phyloP scores from a whole-genome alignment of 495 filamentous ascomycete genomes.

The Trichodelitschia bisporula region DNA sequence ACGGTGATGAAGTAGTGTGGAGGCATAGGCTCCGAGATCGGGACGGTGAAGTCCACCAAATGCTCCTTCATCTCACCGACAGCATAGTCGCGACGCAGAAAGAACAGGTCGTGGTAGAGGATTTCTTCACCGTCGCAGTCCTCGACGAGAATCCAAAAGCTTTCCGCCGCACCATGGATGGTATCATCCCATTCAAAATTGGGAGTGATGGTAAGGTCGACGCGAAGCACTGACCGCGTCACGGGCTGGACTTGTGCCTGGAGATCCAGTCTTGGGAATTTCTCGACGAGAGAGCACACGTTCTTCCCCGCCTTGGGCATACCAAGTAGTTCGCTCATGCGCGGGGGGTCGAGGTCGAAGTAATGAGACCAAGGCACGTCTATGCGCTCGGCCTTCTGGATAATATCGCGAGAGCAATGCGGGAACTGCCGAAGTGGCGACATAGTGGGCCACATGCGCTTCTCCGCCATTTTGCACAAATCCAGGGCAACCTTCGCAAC shows the following conservation, averaged over 20 bases:
- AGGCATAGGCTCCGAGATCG: slow-evolving; percentile 92
- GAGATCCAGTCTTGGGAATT: slow-evolving; percentile 80
- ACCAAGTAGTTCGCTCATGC: slow-evolving; percentile 88
- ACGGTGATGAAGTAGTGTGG: slow-evolving; percentile 95
- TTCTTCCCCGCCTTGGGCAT: slow-evolving; percentile 72
- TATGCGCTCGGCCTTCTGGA: slow-evolving; percentile 79
- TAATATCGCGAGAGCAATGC: slow-evolving; percentile 53
- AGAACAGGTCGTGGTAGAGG: slow-evolving; percentile 83
- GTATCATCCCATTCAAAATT: slow-evolving; percentile 93
- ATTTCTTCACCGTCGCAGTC: slow-evolving; percentile 96
- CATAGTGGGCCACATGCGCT: slow-evolving; percentile 99
- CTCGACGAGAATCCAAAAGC: slow-evolving; percentile 91
- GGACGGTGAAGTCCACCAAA: slow-evolving; percentile 89
- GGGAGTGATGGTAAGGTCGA: slow-evolving; percentile 79
- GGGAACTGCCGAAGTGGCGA: slow-evolving; percentile 82
- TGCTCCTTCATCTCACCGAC: slow-evolving; percentile 67
- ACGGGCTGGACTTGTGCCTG: slow-evolving; percentile 85
- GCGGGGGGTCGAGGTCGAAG: slow-evolving; percentile 85
- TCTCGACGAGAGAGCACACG: slow-evolving; percentile 66
- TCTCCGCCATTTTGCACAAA: slow-evolving; percentile 97
- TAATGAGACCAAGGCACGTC: slow-evolving; percentile 86
- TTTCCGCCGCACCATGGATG: slow-evolving; percentile 67
- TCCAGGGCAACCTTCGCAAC: slow-evolving; percentile 84
- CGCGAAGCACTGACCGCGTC: slow-evolving; percentile 83
- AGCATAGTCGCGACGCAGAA: slow-evolving; percentile 71